Evolutionary conservation across 2,329 filamentous ascomycete genomes (phyloP).

Genomic region (Fusarium sp.): DNA sequence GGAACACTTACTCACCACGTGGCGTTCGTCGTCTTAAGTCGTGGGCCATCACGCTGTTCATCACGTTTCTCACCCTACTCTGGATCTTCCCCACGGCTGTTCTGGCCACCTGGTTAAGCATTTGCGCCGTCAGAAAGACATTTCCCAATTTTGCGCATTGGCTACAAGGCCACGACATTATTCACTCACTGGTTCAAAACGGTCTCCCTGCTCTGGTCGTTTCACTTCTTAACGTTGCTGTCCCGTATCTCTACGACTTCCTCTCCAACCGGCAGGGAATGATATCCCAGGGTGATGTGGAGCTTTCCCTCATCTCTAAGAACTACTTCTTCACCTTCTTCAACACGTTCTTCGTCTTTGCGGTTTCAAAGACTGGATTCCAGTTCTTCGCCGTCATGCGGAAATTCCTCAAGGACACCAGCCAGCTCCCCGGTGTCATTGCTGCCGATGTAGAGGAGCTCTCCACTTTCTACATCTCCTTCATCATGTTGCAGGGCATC

Average conservation of each 20-base stretch:
- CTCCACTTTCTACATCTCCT: constrained; percentile 89
- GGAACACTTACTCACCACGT: constrained; percentile 87
- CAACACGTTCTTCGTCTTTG: constrained; percentile 97
- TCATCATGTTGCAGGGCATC: constrained; percentile 93
- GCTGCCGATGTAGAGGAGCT: constrained; percentile 81
- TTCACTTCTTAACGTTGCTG: constrained; percentile 87
- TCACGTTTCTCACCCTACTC: constrained; percentile 84
- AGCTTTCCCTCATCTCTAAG: constrained; percentile 94
- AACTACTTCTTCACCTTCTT: constrained; percentile 99
- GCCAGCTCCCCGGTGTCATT: constrained; percentile 79
- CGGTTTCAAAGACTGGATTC: constrained; percentile 84
- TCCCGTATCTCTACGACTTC: constrained; percentile 95
- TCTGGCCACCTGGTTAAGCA: constrained; percentile 82
- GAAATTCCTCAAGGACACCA: constrained; percentile 82
- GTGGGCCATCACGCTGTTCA: constrained; percentile 87
- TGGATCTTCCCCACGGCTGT: constrained; percentile 88
- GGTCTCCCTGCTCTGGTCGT: constrained; percentile 87
- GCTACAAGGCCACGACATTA: constrained; percentile 75
- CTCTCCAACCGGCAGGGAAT: constrained; percentile 92
- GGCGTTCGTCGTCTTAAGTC: constrained; percentile 79
- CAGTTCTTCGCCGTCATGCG: constrained; percentile 79
- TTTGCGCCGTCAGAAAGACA: constrained; percentile 81
- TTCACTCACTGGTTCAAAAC: constrained; percentile 84
- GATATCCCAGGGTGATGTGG: constrained; percentile 94
- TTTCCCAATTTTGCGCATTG: constrained; percentile 76